Evolutionary conservation across 345 rosid genomes (phyloP).

Genomic region (Excoecaria cochinchinensis): DNA sequence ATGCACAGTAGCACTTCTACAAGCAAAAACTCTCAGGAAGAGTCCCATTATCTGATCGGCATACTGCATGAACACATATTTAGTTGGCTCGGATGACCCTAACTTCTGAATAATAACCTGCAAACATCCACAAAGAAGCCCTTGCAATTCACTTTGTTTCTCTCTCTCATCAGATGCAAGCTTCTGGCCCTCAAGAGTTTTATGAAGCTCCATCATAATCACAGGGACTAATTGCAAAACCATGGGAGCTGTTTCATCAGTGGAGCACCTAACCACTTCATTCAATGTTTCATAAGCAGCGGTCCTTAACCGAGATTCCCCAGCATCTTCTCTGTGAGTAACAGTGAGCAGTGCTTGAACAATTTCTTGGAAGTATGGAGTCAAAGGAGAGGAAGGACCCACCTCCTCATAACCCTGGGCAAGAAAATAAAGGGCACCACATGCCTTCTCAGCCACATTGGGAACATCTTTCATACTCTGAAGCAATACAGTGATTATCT

Average conservation of each 20-base stretch:
- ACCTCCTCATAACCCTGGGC: conserved; percentile 73
- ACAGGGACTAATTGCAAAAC: conserved; percentile 60
- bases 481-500: conserved; percentile 62
- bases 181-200: conserved; percentile 63
- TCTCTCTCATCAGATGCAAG: conserved; percentile 33
- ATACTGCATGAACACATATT: conserved; percentile 17
- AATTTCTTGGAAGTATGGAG: conserved; percentile 75
- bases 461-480: conserved; percentile 74
- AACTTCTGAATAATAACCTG: conserved; percentile 20
- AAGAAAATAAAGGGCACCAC: conserved; percentile 75
- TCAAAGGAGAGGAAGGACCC: conserved; percentile 53
- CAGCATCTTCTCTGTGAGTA: conserved; percentile 73
- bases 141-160: conserved; percentile 17
- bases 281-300: conserved; percentile 74
- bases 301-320: conserved; percentile 64
- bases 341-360: conserved; percentile 69
- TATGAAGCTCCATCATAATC: conserved; percentile 69
- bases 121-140: conserved; percentile 20
- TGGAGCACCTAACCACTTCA: conserved; percentile 73
- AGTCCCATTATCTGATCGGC: conserved; percentile 77
- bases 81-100: conserved; percentile 14
- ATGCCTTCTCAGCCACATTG: conserved; percentile 75
- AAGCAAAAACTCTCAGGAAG: conserved; percentile 70
- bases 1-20: conserved; percentile 72
- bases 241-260: conserved; percentile 65